Evolutionary conservation across 1,284 basidiomycete species (phyloP), one percentile per base, ranked within the genome.

Genomic region (Heterobasidion parviporum): DNA sequence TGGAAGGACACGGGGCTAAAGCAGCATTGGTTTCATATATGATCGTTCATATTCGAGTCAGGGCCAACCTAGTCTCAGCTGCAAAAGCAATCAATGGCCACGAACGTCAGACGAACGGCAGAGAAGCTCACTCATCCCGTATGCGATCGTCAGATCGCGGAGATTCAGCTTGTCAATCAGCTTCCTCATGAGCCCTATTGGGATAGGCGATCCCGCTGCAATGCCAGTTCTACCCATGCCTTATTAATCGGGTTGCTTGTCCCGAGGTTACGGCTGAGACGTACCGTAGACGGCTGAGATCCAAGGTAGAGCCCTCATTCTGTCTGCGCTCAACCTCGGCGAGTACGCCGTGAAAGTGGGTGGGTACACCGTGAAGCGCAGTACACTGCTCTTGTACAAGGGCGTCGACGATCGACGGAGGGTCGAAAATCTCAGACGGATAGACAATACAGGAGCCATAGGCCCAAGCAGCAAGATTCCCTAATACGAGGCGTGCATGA

Each of bases 361-460:
- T 91, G 0, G 91, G 90, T 1, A 93, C 91, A 8, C 90, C 91
- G 62, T 93, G 89, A 53, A 93, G 70, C 0, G 86, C 87, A 0
- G 89, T 92, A 57, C 88, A 91, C 55, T 72, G 72, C 62, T 92
- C 88, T 36, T 77, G 72, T 7, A 76, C 68, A 14, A 92, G 70
- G 0, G 89, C 79, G 56, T 89, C 79, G 45, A 90, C 81, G 56
- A 87, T 82, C 9, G 81, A 73, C 43, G 70, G 68, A 0, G 90
- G 82, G 62, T 88, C 71, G 64, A 80, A 92, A 0, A 76, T 72
- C 50, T 82, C 79, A 1, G 87, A 83, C 0, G 89, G 78, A 64
- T 92, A 93, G 6, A 93, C 85, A 48, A 92, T 76, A 56, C 79
- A 83, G 9, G 85, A 76, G 1, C 86, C 87, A 59, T 89, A 83